Evolutionary conservation across 1,139 yeast genomes (phyloP), one percentile per base, ranked within the genome.

Genomic region (Pichia norvegensis): DNA sequence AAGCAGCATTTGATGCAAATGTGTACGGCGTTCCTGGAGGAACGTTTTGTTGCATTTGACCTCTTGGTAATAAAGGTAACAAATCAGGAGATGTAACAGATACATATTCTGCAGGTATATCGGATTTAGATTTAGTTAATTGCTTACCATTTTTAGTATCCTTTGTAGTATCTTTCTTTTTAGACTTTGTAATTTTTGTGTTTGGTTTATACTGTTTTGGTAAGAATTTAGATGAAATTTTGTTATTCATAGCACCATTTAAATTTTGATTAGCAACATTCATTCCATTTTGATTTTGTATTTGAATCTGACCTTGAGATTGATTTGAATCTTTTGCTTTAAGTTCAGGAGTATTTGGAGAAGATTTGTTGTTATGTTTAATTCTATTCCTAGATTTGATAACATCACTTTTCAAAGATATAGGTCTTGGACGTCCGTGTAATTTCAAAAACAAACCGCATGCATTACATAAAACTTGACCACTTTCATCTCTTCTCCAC

Each of bases 401-500:
- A 22, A 92, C 88, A 65, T 88, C 95, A 7, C 95, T 87, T 62
- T 90, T 90, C 57, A 90, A 69, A 29, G 92, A 81, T 47, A 87
- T 87, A 4, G 97, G 97, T 57, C 97, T 74, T 29, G 96, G 86
- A 46, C 95, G 76, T 22, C 96, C 96, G 61, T 90, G 97, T 38
- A 90, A 73, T 66, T 90, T 90, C 52, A 90, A 69, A 60, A 90
- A 90, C 45, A 90, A 71, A 0, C 97, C 97, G 68, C 97, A 90
- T 4, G 97, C 97, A 67, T 90, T 90, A 64, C 97, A 90, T 44
- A 90, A 73, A 16, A 87, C 95, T 55, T 86, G 94, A 16, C 97
- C 97, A 17, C 85, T 78, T 61, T 88, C 96, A 64, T 88, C 95
- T 55, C 97, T 73, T 64, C 97, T 74, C 97, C 97, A 90, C 25